phyloP scores from a whole-genome alignment of 2,329 filamentous ascomycete species.

The Colletotrichum sojae region DNA sequence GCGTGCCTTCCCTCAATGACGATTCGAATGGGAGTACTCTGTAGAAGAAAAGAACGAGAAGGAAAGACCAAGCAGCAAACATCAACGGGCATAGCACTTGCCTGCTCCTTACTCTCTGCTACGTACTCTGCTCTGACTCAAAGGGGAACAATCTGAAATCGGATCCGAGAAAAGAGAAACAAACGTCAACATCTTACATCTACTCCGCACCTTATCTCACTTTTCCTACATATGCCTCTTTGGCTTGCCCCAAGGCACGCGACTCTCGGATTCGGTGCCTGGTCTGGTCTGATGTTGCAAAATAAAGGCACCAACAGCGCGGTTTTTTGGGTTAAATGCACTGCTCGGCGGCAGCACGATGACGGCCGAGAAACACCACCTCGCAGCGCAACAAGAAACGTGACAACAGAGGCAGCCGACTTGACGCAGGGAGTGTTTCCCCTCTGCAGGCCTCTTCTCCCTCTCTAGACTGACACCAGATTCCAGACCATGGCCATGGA shows the following conservation, averaged over 20 bases:
- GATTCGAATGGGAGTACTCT: too few relatives aligned
- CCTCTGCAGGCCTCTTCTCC: not conserved
- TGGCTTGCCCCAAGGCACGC: too few relatives aligned
- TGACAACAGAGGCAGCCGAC: slow-evolving; percentile 2
- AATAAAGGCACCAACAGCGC: not conserved
- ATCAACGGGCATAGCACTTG: not conserved
- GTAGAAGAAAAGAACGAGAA: too few relatives aligned
- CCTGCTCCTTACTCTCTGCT: not conserved
- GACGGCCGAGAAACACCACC: not conserved
- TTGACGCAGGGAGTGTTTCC: slow-evolving; percentile 39
- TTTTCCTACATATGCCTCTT: not conserved
- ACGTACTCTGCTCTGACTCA: not conserved
- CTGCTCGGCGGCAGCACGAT: slow-evolving; percentile 18
- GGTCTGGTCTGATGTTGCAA: slow-evolving; percentile 13
- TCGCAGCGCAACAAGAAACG: slow-evolving; percentile 8
- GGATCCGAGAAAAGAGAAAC: slow-evolving; percentile 26
- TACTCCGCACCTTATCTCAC: not conserved
- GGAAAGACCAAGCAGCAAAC: not conserved
- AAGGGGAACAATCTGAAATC: slow-evolving; percentile 17
- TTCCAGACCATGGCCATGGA: not conserved
- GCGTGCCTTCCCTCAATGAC: too few relatives aligned
- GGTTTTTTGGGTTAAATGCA: slow-evolving; percentile 17
- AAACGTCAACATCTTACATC: not conserved
- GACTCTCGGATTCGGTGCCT: slow-evolving; percentile 5
- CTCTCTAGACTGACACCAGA: not conserved